phyloP scores from a whole-genome alignment of 768 basidiomycete genomes.

The Wakefieldia striispora region DNA sequence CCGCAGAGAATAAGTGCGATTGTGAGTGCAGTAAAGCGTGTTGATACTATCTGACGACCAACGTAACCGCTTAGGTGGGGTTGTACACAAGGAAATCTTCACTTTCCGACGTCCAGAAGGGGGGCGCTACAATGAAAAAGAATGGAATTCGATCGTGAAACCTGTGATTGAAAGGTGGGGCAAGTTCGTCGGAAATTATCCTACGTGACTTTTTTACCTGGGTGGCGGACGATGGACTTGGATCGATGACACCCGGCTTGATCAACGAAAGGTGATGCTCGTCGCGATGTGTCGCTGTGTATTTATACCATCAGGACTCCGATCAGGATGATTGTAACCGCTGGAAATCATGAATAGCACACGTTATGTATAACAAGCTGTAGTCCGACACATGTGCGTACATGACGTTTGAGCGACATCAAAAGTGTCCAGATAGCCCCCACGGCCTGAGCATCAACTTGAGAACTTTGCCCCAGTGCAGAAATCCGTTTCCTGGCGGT shows the following conservation, averaged over 20 bases:
- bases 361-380: background rate
- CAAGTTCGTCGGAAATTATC: conserved; percentile 45
- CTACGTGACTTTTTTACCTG: conserved; percentile 22
- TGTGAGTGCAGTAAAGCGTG: conserved; percentile 35
- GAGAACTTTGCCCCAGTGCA: no score
- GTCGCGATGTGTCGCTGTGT: no score
- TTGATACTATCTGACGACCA: background rate
- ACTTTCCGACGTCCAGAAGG: conserved; percentile 54
- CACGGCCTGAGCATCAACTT: no score
- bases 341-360: background rate
- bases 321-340: no score
- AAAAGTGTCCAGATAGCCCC: no score
- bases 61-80: conserved; percentile 42
- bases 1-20: conserved; percentile 37
- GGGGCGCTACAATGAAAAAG: conserved; percentile 58
- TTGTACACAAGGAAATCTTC: conserved; percentile 76
- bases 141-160: conserved; percentile 73
- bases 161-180: conserved; percentile 82
- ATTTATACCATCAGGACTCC: no score
- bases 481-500: no score
- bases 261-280: no score
- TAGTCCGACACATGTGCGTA: background rate
- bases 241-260: no score
- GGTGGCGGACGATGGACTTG: background rate
- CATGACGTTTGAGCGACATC: background rate